Evolutionary conservation across 768 basidiomycete genomes (phyloP).

Genomic region (Hypsizygus marmoreus): DNA sequence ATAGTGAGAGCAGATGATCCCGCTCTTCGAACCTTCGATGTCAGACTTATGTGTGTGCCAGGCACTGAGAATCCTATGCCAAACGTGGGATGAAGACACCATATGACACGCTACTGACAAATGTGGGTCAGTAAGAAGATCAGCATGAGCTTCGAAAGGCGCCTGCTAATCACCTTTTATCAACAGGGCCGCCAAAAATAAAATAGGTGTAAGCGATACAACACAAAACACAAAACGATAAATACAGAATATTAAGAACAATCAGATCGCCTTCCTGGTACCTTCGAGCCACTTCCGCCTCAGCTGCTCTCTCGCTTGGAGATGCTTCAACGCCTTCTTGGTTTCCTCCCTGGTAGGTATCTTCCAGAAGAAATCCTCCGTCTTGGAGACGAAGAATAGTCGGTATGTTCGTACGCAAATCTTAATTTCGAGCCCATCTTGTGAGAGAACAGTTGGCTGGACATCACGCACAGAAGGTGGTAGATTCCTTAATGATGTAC

Average conservation of each 20-base stretch:
- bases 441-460: slow-evolving; percentile 48
- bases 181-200: not conserved
- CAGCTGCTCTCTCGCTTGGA: slow-evolving; percentile 32
- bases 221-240: slow-evolving; percentile 7
- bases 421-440: slow-evolving; percentile 75
- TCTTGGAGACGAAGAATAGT: slow-evolving; percentile 73
- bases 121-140: too few species aligned
- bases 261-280: slow-evolving; percentile 15
- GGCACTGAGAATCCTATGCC: not conserved
- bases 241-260: not conserved
- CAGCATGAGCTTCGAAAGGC: not conserved
- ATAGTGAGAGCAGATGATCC: not conserved
- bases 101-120: not conserved
- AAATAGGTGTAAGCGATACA: slow-evolving; percentile 2
- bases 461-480: slow-evolving; percentile 34
- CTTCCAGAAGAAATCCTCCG: slow-evolving; percentile 66
- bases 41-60: not conserved
- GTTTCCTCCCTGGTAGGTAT: slow-evolving; percentile 42
- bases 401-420: slow-evolving; percentile 84
- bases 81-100: slow-evolving; percentile 1
- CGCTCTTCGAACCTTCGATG: too few species aligned
- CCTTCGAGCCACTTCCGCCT: slow-evolving; percentile 40
- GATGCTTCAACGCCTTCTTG: slow-evolving; percentile 28
- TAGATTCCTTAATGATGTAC: slow-evolving; percentile 36
- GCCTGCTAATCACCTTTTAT: not conserved